A percentile compares a stretch with the other conserved stretches of the same genome.
These are phyloP conservation scores for Pichia rugopelliculosa DNA, from an alignment of 805 yeast species.

Conservation along the genomic window DNA sequence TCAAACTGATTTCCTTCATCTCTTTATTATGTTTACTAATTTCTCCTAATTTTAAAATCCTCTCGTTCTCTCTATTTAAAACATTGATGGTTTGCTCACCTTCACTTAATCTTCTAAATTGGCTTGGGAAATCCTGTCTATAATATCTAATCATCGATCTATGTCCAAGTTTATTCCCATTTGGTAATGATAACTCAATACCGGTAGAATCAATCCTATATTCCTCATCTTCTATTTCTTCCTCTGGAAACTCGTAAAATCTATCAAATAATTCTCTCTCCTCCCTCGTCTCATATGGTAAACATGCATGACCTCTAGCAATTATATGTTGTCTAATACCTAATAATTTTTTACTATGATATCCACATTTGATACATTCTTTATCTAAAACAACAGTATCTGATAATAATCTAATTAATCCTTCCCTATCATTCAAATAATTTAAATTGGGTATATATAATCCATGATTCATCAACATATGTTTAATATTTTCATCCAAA, in stretches of 20 bases:
- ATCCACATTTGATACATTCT: conserved; percentile 74
- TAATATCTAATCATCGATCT: conserved; percentile 60
- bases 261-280: conserved; percentile 63
- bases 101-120: conserved; percentile 42
- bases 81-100: conserved; percentile 49
- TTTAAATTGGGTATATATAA: conserved; percentile 79
- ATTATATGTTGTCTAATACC: conserved; percentile 84
- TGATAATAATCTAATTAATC: conserved; percentile 63
- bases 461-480: conserved; percentile 77
- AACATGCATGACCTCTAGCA: conserved; percentile 76
- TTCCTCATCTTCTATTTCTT: conserved; percentile 1
- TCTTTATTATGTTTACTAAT: conserved; percentile 28
- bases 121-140: conserved; percentile 47
- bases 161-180: conserved; percentile 76
- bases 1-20: conserved; percentile 34
- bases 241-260: conserved; percentile 64
- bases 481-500: conserved; percentile 44
- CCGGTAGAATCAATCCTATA: conserved; percentile 36
- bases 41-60: conserved; percentile 11
- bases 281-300: conserved; percentile 78
- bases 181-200: conserved; percentile 60
- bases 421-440: conserved; percentile 59
- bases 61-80: conserved; percentile 15
- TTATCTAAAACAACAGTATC: conserved; percentile 74
- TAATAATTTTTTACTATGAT: conserved; percentile 68